These are phyloP conservation scores for Neckera pumila DNA, from an alignment of 225 moss, liverwort and hornwort species.

Conservation along the genomic window DNA sequence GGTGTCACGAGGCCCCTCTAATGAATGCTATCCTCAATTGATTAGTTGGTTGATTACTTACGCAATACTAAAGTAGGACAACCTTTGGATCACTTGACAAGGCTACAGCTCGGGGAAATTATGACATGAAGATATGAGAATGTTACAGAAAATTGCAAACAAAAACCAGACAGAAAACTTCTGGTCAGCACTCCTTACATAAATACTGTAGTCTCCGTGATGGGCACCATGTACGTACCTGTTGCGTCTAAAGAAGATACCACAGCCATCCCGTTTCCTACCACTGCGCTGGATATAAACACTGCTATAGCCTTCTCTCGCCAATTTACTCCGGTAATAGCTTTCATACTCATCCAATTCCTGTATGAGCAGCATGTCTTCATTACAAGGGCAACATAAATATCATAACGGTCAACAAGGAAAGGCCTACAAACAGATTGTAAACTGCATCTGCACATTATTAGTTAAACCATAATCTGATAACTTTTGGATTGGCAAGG, in stretches of 20 bases:
- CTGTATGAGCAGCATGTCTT: conserved; percentile 10
- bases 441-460: background rate
- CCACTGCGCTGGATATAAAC: conserved; percentile 75
- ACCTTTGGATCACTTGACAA: background rate
- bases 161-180: background rate
- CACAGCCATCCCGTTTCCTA: conserved; percentile 81
- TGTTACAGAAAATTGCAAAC: background rate
- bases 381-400: background rate
- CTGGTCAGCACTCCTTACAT: background rate
- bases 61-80: background rate
- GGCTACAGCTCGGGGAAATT: background rate
- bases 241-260: conserved; percentile 65
- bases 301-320: conserved; percentile 58
- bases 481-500: background rate
- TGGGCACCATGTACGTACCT: conserved; percentile 20
- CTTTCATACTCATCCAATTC: conserved; percentile 80
- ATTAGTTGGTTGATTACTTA: background rate
- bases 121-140: background rate
- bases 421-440: background rate
- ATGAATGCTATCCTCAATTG: background rate
- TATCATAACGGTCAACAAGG: background rate
- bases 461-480: background rate
- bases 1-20: background rate
- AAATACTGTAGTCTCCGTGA: background rate
- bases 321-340: conserved; percentile 51